These are phyloP conservation scores for Wallacemonas sp. DNA, from an alignment of 208 protist genomes.

Conservation along the genomic window DNA sequence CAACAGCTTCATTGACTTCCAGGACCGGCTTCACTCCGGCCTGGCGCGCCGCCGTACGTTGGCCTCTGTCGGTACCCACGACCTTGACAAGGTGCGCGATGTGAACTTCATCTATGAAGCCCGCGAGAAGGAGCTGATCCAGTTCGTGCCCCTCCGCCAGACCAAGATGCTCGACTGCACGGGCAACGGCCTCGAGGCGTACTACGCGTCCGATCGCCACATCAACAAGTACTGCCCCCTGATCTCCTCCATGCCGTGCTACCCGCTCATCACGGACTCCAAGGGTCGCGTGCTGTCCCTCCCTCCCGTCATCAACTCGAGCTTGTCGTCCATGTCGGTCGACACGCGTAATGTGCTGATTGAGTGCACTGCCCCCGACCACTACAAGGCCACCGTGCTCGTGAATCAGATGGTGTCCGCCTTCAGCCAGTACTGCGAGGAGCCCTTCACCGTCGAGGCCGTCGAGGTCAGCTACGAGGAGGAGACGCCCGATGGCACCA, in stretches of 20 bases:
- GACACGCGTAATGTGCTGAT: conserved; percentile 99
- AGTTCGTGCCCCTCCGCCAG: conserved; percentile 95
- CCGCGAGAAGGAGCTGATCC: conserved; percentile 87
- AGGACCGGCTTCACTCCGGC: conserved; percentile 99
- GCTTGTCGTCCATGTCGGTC: conserved; percentile 97
- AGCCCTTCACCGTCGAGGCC: conserved; percentile 90
- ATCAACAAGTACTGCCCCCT: conserved; percentile 88
- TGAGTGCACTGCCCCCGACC: conserved; percentile 98
- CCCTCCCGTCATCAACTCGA: conserved; percentile 99
- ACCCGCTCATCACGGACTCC: conserved; percentile 85
- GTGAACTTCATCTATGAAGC: conserved; percentile 91
- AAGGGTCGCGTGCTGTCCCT: conserved; percentile 94
- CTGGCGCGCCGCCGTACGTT: conserved; percentile 96
- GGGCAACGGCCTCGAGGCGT: conserved; percentile 85
- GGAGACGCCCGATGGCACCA: conserved; percentile 61
- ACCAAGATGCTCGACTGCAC: conserved; percentile 66
- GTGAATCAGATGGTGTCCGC: conserved; percentile 97
- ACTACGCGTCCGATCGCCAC: conserved; percentile 89
- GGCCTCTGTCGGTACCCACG: conserved; percentile 99
- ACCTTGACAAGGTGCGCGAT: conserved; percentile 96
- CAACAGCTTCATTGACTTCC: conserved; percentile 98
- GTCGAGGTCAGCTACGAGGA: conserved; percentile 86
- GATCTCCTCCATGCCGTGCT: conserved; percentile 67
- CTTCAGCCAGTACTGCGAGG: conserved; percentile 94
- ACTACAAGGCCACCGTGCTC: conserved; percentile 95